Base-by-base conservation (phyloP, 768 basidiomycete species). In the Lyophyllum semitale region DNA sequence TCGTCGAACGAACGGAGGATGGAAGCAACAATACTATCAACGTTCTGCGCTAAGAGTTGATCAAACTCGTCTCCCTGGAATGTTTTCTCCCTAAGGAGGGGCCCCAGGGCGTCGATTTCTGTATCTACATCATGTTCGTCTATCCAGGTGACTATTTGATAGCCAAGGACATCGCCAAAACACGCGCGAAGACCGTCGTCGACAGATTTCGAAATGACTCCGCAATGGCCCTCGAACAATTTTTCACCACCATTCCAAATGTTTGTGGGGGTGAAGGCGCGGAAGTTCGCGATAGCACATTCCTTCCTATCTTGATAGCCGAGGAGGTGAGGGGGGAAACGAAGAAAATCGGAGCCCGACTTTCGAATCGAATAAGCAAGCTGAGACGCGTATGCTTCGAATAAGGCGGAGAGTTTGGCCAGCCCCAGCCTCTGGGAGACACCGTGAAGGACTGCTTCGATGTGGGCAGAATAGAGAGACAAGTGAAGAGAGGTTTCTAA, bases 351-450 rank as follows among this genome's bases (percentile, higher is more conserved):
- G 13, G 74, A 67, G 11, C 70, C 68, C 4, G 71, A 72, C 35
- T 76, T 66, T 33, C 81, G 76, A 44, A 95, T 81, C 8, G 91
- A 87, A 59, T 75, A 81, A 0, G 89, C 86, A 48, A 94, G 75
- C 60, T 91, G 91, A 8, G 84, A 82, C 1, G 89, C 87, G 66
- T 96, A 94, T 8, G 84, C 79, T 58, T 85, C 79, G 62, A 93
- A 97, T 3, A 98, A 79, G 6, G 78, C 74, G 7, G 84, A 78
- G 15, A 88, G 73, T 3, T 73, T 72, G 8, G 68, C 60, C 38
- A 98, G 67, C 13, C 92, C 93, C 44, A 98, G 75, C 8, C 88
- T 77, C 47, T 74, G 66, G 0, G 91, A 82, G 20, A 89, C 85
- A 7, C 84, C 84, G 15, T 62, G 63, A 33, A 98, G 73, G 35